Evolutionary conservation across 495 filamentous ascomycete species (phyloP).

Genomic region (Daldinia loculata): DNA sequence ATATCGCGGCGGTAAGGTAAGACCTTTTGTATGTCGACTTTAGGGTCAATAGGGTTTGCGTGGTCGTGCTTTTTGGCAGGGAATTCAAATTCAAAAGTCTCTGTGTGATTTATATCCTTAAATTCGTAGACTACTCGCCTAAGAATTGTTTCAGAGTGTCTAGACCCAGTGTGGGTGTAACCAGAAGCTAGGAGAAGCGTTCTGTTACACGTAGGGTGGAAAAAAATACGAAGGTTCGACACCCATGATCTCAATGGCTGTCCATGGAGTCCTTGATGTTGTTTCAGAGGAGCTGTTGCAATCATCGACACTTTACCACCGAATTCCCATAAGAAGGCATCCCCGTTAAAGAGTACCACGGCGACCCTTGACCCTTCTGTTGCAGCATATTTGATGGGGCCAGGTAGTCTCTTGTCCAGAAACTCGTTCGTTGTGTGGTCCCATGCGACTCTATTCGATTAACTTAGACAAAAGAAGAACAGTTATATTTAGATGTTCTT

Average conservation of each 20-base stretch:
- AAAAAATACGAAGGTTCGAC: slow-evolving; percentile 23
- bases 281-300: slow-evolving; percentile 8
- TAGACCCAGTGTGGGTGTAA: background rate
- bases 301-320: slow-evolving; percentile 15
- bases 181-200: slow-evolving; percentile 38
- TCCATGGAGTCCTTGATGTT: background rate
- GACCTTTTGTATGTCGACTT: slow-evolving; percentile 19
- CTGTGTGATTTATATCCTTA: slow-evolving; percentile 1
- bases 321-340: slow-evolving; percentile 41
- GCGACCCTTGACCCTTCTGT: slow-evolving; percentile 33
- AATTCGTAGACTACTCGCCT: slow-evolving; percentile 35
- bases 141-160: background rate
- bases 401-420: slow-evolving; percentile 32
- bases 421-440: slow-evolving; percentile 35
- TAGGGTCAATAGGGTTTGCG: background rate
- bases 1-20: slow-evolving; percentile 34
- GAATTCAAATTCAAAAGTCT: slow-evolving; percentile 23
- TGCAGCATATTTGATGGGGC: slow-evolving; percentile 6
- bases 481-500: slow-evolving; percentile 11
- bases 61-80: background rate
- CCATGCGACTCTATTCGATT: slow-evolving; percentile 36
- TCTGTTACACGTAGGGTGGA: slow-evolving; percentile 29
- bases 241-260: slow-evolving; percentile 18
- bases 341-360: slow-evolving; percentile 33
- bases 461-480: slow-evolving; percentile 7